These are phyloP conservation scores for Hylodesmum podocarpum DNA, from an alignment of 306 rosid genomes.

Conservation along the genomic window DNA sequence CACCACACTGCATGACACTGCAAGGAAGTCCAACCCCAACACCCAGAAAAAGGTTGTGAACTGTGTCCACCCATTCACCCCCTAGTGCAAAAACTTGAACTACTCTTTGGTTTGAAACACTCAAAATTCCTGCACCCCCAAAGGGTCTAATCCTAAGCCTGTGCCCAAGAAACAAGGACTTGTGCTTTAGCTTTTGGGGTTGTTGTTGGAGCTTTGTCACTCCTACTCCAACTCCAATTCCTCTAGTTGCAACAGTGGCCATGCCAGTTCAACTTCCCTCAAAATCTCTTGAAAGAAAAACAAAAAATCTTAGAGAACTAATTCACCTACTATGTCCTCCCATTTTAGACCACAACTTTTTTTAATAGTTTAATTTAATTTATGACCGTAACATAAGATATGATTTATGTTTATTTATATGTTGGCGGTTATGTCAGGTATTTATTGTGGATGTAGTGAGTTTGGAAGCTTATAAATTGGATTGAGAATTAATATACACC, in stretches of 20 bases:
- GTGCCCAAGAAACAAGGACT: slow-evolving; percentile 63
- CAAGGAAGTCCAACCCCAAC: slow-evolving; percentile 94
- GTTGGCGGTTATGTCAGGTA: slow-evolving; percentile 47
- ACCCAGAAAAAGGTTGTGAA: slow-evolving; percentile 66
- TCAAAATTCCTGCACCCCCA: slow-evolving; percentile 8
- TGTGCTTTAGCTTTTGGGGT: slow-evolving; percentile 44
- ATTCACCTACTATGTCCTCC: slow-evolving; percentile 27
- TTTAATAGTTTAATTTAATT: neutral
- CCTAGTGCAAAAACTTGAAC: slow-evolving; percentile 41
- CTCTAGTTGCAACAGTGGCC: slow-evolving; percentile 64
- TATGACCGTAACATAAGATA: neutral
- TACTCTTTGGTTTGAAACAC: slow-evolving; percentile 39
- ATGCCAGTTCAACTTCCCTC: slow-evolving; percentile 31
- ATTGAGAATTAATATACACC: slow-evolving; percentile 38
- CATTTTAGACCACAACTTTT: slow-evolving; percentile 46
- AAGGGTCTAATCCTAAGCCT: slow-evolving; percentile 44
- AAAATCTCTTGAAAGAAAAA: too few species aligned
- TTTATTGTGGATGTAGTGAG: slow-evolving; percentile 57
- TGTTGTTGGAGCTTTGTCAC: slow-evolving; percentile 52
- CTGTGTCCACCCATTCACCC: slow-evolving; percentile 51
- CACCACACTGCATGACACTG: slow-evolving; percentile 96
- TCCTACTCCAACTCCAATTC: slow-evolving; percentile 55
- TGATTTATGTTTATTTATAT: neutral
- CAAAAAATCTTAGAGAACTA: slow-evolving; percentile 2
- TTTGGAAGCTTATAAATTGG: slow-evolving; percentile 26